These are phyloP conservation scores for Henckelia pumila DNA, from an alignment of 257 asterid genomes.

Conservation along the genomic window DNA sequence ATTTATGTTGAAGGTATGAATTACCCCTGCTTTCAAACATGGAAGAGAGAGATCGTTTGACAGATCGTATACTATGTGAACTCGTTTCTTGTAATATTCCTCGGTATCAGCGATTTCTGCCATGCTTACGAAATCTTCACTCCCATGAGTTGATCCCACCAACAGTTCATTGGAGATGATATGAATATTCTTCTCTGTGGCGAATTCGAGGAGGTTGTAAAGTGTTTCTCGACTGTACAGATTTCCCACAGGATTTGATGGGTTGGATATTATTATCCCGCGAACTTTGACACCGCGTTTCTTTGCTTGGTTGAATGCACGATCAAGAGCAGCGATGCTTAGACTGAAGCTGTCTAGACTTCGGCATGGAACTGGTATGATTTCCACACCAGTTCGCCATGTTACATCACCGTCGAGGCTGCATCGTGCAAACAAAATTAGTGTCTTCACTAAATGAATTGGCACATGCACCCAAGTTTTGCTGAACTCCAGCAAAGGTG, in stretches of 20 bases:
- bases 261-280: slow-evolving; percentile 59
- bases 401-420: slow-evolving; percentile 67
- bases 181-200: slow-evolving; percentile 59
- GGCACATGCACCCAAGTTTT: slow-evolving; percentile 6
- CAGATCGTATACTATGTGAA: slow-evolving; percentile 52
- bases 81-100: slow-evolving; percentile 43
- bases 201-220: slow-evolving; percentile 51
- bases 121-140: slow-evolving; percentile 52
- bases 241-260: slow-evolving; percentile 62
- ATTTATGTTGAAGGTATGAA: slow-evolving; percentile 41
- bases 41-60: slow-evolving; percentile 54
- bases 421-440: slow-evolving; percentile 23
- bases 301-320: slow-evolving; percentile 62
- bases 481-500: neutral
- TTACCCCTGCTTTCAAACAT: slow-evolving; percentile 42
- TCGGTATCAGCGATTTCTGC: slow-evolving; percentile 47
- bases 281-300: slow-evolving; percentile 63
- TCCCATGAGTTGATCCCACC: slow-evolving; percentile 44
- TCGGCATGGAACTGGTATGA: slow-evolving; percentile 65
- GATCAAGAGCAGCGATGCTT: slow-evolving; percentile 48
- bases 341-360: slow-evolving; percentile 62
- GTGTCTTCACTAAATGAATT: slow-evolving; percentile 3
- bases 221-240: slow-evolving; percentile 45
- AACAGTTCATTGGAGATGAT: slow-evolving; percentile 53
- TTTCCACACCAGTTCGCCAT: slow-evolving; percentile 64